A percentile compares a stretch with the other conserved stretches of the same genome.
These are phyloP conservation scores for Hypoxylon perforatum DNA, from an alignment of 495 filamentous ascomycete species.

Conservation along the genomic window DNA sequence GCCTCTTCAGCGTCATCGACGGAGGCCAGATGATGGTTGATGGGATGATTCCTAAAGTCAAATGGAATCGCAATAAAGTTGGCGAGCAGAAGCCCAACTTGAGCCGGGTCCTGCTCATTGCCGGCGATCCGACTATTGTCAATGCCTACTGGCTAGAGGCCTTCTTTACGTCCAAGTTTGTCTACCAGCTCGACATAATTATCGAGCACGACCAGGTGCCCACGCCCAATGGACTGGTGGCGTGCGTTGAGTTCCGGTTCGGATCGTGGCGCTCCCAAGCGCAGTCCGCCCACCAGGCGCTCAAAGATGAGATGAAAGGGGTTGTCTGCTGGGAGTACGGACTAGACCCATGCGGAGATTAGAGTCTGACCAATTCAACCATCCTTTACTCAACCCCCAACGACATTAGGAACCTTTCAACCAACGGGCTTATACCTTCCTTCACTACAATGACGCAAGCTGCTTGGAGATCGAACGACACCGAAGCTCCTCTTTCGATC, in stretches of 20 bases:
- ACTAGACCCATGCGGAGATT: conserved; percentile 19
- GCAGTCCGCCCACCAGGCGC: conserved; percentile 46
- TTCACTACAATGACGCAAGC: no score
- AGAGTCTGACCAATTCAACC: no score
- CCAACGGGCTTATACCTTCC: no score
- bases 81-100: not conserved
- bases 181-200: conserved; percentile 36
- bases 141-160: conserved; percentile 14
- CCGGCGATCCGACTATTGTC: conserved; percentile 31
- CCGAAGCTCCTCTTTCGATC: no score
- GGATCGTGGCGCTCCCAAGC: conserved; percentile 54
- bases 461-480: no score
- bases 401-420: no score
- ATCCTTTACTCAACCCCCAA: no score
- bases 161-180: conserved; percentile 35
- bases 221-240: not conserved
- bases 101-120: conserved; percentile 37
- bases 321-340: conserved; percentile 9
- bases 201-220: conserved; percentile 19
- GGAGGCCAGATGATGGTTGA: not conserved
- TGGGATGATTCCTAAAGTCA: not conserved
- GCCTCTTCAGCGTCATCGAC: not conserved
- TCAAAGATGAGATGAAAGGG: conserved; percentile 41
- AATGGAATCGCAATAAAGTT: conserved; percentile 29
- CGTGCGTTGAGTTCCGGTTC: conserved; percentile 49